Percentiles rank a stretch among this genome's conserved stretches.
phyloP scores from a whole-genome alignment of 176 grass and related monocot species.

The Carex myosuroides region DNA sequence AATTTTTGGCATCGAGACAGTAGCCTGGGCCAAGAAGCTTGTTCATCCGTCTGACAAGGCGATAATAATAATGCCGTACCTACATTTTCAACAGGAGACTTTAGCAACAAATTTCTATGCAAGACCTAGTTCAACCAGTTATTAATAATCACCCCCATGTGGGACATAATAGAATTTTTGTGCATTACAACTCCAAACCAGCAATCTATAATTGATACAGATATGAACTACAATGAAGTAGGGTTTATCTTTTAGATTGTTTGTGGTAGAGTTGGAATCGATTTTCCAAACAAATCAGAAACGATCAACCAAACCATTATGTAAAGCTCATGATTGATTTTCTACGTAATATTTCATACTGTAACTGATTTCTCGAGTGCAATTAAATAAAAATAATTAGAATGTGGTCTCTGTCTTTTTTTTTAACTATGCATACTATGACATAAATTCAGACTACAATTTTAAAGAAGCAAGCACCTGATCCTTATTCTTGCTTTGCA shows the following conservation, averaged over 20 bases:
- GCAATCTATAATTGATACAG: neutral
- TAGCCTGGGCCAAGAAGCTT: slow-evolving; percentile 89
- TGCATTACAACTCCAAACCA: neutral
- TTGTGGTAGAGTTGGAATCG: neutral
- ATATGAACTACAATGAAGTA: neutral
- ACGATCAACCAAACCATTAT: neutral
- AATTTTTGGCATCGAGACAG: slow-evolving; percentile 95
- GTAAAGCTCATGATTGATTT: neutral
- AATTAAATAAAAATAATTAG: neutral
- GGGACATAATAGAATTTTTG: neutral
- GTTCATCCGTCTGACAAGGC: slow-evolving; percentile 94
- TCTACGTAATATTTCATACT: neutral
- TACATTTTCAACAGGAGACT: slow-evolving; percentile 27
- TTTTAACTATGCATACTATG: neutral
- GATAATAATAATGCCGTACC: slow-evolving; percentile 99
- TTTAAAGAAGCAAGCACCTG: slow-evolving; percentile 51
- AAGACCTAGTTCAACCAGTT: neutral
- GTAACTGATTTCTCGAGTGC: neutral
- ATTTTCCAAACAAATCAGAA: neutral
- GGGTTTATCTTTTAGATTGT: neutral
- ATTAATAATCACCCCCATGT: neutral
- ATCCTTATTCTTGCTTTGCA: slow-evolving; percentile 99
- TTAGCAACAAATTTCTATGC: neutral
- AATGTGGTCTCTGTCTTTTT: neutral
- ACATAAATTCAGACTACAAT: slow-evolving; percentile 17